phyloP scores from a whole-genome alignment of 345 rosid genomes.

The Salix koriyanagi region DNA sequence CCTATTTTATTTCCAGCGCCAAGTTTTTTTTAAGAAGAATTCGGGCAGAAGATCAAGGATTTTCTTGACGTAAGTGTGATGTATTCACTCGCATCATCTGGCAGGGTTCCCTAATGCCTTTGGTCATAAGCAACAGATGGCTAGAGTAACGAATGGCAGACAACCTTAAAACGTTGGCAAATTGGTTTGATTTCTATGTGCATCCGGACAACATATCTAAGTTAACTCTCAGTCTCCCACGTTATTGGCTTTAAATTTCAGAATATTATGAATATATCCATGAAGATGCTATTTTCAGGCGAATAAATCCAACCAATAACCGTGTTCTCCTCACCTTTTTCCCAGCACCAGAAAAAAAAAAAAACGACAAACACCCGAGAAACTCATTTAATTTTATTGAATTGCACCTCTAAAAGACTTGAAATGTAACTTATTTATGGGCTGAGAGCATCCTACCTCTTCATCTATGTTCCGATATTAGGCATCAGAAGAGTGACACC shows the following conservation, averaged over 20 bases:
- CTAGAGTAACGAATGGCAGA: background rate
- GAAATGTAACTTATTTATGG: too few species aligned
- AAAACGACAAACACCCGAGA: too few species aligned
- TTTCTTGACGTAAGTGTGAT: background rate
- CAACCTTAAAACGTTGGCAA: too few species aligned
- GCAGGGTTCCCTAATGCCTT: background rate
- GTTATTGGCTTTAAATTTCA: background rate
- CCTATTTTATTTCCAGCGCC: too few species aligned
- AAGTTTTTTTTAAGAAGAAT: too few species aligned
- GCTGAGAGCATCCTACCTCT: too few species aligned
- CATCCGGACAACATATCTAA: background rate
- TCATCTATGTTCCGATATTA: too few species aligned
- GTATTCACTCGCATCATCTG: background rate
- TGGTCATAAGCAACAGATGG: background rate
- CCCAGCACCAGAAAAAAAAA: too few species aligned
- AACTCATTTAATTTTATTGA: too few species aligned
- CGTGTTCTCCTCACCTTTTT: background rate
- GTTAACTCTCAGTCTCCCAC: background rate
- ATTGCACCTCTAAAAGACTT: too few species aligned
- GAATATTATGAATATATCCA: background rate
- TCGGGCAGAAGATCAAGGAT: background rate
- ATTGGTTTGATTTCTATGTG: background rate
- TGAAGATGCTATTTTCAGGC: background rate
- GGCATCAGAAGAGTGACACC: too few species aligned
- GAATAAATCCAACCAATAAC: background rate